Conservation (phyloP, 345 rosid species). For the Eucalyptus tenuipes region DNA sequence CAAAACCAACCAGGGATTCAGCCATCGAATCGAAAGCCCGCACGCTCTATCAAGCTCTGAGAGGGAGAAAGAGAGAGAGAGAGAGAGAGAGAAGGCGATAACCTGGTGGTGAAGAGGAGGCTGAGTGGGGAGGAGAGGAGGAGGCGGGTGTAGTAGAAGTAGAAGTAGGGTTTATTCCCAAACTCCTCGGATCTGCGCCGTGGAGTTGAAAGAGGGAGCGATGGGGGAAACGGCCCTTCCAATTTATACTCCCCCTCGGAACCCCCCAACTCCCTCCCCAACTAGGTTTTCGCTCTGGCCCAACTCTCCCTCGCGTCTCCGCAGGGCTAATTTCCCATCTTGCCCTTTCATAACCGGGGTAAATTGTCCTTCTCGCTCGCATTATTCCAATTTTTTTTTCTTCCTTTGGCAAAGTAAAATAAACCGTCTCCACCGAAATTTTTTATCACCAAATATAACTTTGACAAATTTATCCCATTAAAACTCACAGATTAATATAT, state of each 20-base stretch:
- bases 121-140: not conserved
- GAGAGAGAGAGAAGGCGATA: not conserved
- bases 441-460: no score
- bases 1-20: not conserved
- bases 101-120: not conserved
- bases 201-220: constrained; percentile 25
- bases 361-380: not conserved
- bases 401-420: not conserved
- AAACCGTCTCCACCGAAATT: not conserved
- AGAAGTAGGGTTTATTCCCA: constrained; percentile 22
- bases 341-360: not conserved
- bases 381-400: not conserved
- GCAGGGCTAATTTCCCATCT: not conserved
- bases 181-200: constrained; percentile 99
- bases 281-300: not conserved
- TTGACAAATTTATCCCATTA: no score
- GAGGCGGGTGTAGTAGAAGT: not conserved
- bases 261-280: not conserved
- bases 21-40: not conserved
- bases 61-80: not conserved
- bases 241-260: not conserved
- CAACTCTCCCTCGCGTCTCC: not conserved
- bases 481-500: no score
- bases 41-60: not conserved
- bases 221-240: not conserved